Evolutionary conservation across 2,329 filamentous ascomycete species (phyloP).

Genomic region (Parafenestella ontariensis): DNA sequence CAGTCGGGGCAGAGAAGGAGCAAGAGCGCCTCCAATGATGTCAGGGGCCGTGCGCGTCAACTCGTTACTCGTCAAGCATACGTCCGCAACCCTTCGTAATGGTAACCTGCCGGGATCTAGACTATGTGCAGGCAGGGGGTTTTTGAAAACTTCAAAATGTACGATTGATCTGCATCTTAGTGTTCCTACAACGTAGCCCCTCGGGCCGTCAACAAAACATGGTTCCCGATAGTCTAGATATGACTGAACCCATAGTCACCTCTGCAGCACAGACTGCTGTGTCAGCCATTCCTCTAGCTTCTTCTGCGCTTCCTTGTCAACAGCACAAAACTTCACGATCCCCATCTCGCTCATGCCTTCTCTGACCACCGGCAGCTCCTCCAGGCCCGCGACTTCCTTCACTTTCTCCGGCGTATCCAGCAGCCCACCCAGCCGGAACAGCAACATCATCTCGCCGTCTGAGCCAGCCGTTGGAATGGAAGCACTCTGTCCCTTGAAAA

Average conservation of each 20-base stretch:
- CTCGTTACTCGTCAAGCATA: too few species aligned
- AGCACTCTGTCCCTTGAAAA: slow-evolving; percentile 31
- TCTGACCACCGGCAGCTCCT: slow-evolving; percentile 33
- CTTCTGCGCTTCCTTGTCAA: slow-evolving; percentile 33
- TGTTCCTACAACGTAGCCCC: neutral
- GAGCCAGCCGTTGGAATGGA: slow-evolving; percentile 21
- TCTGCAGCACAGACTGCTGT: slow-evolving; percentile 19
- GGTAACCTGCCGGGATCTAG: too few species aligned
- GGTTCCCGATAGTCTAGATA: neutral
- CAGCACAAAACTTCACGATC: slow-evolving; percentile 34
- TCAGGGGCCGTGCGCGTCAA: too few species aligned
- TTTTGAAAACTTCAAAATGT: too few species aligned
- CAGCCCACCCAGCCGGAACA: slow-evolving; percentile 40
- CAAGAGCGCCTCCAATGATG: too few species aligned
- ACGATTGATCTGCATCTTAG: neutral
- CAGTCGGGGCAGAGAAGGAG: too few species aligned
- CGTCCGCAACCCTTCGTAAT: too few species aligned
- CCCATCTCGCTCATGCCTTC: slow-evolving; percentile 30
- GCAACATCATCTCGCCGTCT: slow-evolving; percentile 25
- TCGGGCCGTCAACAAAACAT: neutral
- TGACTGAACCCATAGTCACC: neutral
- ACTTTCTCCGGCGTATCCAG: slow-evolving; percentile 33
- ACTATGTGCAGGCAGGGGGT: too few species aligned
- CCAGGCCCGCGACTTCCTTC: slow-evolving; percentile 35
- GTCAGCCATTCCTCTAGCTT: slow-evolving; percentile 29